A percentile compares a stretch with the other conserved stretches of the same genome.
phyloP scores from a whole-genome alignment of 148 eudicot genomes.

The Polygonum maritimum region DNA sequence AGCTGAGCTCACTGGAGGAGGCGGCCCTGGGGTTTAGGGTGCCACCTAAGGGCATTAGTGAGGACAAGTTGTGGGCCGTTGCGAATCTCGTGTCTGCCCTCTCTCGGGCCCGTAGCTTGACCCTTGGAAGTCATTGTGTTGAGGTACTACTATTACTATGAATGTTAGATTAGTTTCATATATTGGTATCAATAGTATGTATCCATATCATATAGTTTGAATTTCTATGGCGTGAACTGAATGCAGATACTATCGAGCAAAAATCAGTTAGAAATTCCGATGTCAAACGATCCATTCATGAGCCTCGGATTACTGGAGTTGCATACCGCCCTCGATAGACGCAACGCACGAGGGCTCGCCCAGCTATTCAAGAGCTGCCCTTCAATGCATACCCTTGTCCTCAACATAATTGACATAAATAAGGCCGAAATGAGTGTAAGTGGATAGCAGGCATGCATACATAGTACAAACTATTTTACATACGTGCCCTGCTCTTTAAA shows the following conservation, averaged over 20 bases:
- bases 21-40: constrained; percentile 33
- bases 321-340: constrained; percentile 20
- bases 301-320: constrained; percentile 27
- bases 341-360: constrained; percentile 30
- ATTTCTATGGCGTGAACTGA: too few relatives aligned
- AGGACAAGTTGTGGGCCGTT: constrained; percentile 21
- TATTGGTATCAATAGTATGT: too few relatives aligned
- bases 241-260: constrained; percentile 36
- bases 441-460: not conserved
- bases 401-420: constrained; percentile 23
- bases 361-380: constrained; percentile 35
- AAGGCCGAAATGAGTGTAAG: constrained; percentile 28
- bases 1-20: constrained; percentile 25
- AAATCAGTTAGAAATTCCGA: not conserved
- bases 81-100: constrained; percentile 30
- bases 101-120: constrained; percentile 26
- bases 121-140: constrained; percentile 33
- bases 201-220: too few relatives aligned
- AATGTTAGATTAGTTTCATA: too few relatives aligned
- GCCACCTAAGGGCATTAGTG: constrained; percentile 13
- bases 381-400: constrained; percentile 28
- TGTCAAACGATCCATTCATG: constrained; percentile 13
- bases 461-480: not conserved
- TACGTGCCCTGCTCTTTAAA: not conserved
- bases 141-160: constrained; percentile 18